Evolutionary conservation across 208 protist species (phyloP), one percentile per base, ranked within the genome.

Genomic region (Leishmania guyanensis): DNA sequence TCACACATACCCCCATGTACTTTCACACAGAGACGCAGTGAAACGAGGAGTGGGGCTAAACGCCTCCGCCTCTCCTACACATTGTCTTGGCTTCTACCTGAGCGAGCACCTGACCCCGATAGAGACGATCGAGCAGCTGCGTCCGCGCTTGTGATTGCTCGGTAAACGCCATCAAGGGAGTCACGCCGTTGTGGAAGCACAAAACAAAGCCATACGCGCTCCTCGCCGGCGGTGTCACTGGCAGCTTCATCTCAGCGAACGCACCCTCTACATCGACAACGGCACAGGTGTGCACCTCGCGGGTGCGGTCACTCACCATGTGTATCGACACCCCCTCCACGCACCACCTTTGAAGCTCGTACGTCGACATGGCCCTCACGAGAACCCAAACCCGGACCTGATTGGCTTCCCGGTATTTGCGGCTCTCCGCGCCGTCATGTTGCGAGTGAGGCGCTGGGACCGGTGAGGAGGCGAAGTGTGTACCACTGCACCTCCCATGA

Each of bases 301-400:
- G 48, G 26, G n/a, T 65, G 43, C 58, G 14, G 26, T 36, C 43
- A 5, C 62, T 26, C 36, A 79, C 17, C 77, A 81, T 78, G 39
- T 39, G 58, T 58, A 85, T 54, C 10, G 51, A 51, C 54, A 56
- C 20, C 10, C 58, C 77, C 20, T 43, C 62, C 48, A 85, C 69
- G 16, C 29, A 39, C 81, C 81, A 85, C 36, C 46, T 74, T 78
- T 85, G 77, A 14, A 0, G 62, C 77, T 77, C 77, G 72, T 85
- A 85, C 33, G 58, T 53, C 6, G 20, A 39, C 33, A 64, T 39
- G 22, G 51, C 29, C 22, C 65, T 72, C 43, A 33, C 60, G 29
- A 79, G 16, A 39, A 71, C 60, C 76, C 76, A 79, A 26, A 62
- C 76, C 16, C 76, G 76, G 16, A 46, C 17, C 64, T 53, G 62